Base-by-base conservation (phyloP, 2,329 filamentous ascomycete species). In the Colletotrichum sp. region DNA sequence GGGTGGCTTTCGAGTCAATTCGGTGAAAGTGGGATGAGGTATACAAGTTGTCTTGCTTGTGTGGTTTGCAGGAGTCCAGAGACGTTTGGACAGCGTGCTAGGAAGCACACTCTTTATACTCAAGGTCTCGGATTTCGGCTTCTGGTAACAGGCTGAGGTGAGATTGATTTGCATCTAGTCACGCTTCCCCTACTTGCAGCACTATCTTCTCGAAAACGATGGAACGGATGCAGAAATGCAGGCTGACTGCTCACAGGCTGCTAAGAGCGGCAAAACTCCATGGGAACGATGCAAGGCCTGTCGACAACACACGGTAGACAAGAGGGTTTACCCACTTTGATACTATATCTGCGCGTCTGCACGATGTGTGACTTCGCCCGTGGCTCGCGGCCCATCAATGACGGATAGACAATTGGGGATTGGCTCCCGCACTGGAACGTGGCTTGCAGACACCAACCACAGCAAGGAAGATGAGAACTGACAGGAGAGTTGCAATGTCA, bases 71-170 rank as follows among this genome's bases (percentile, higher is more conserved):
- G 26, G 67, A 55, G 65, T 15, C n/a, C 22, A 36, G 28, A n/a
- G 6, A 30, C 34, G 12, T 8, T 15, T 13, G 28, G 36, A 12
- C 26, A 39, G 32, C 34, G 30, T 60, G 74, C 52, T 65, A 57
- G 34, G 18, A 59, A 16, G 34, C 30, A 30, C 22, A 28, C 59
- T 73, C 44, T 74, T 76, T 76, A 76, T 76, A 74, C 57, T 74
- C 39, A 18, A 39, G 26, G n/a, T 13, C 16, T 32, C 48, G 64
- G 44, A 5, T n/a, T 36, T 55, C 44, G 57, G 63, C 63, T 64
- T 44, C 57, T 75, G 26, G 28, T 34, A 13, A 24, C 28, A 52
- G 28, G 57, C 32, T 34, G 60, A 73, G 73, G 34, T 30, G 57
- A 65, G 59, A 72, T 32, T 52, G n/a, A 59, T n/a, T 12, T 44